Conservation (phyloP, 2,329 filamentous ascomycete genomes). For the Fusarium multiceps region DNA sequence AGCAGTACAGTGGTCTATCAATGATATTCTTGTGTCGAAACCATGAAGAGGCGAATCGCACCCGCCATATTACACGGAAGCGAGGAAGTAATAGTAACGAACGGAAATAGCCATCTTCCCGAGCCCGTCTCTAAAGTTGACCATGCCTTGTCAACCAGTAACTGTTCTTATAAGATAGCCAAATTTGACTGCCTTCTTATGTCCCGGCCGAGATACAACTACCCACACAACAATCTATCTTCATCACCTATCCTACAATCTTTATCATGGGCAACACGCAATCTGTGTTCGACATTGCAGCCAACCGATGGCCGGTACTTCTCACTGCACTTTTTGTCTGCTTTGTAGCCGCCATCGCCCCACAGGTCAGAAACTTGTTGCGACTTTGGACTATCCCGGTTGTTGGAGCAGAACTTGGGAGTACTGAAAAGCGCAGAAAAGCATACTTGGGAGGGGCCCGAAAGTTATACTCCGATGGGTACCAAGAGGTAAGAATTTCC, state of each 20-base stretch:
- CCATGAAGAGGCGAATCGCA: neutral
- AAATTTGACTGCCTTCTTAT: neutral
- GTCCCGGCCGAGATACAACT: neutral
- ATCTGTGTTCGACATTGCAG: neutral
- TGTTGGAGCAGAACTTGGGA: constrained; percentile 14
- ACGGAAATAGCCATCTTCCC: neutral
- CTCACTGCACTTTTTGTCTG: neutral
- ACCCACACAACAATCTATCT: neutral
- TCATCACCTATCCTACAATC: neutral
- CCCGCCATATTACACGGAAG: neutral
- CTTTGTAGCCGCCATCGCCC: neutral
- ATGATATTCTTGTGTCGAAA: neutral
- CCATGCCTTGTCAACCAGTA: neutral
- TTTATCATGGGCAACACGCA: constrained; percentile 7
- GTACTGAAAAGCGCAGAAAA: constrained; percentile 21
- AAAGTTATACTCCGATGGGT: constrained; percentile 22
- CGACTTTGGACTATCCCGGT: constrained; percentile 20
- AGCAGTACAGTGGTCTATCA: neutral
- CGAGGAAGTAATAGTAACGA: neutral
- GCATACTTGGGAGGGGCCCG: constrained; percentile 27
- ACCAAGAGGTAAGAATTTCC: constrained; percentile 8
- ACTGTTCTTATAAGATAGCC: neutral
- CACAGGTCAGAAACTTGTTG: accelerated
- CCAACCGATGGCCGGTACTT: constrained; percentile 11
- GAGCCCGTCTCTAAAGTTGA: neutral